phyloP scores from a whole-genome alignment of 1,139 yeast species.

The Lodderomyces theae region DNA sequence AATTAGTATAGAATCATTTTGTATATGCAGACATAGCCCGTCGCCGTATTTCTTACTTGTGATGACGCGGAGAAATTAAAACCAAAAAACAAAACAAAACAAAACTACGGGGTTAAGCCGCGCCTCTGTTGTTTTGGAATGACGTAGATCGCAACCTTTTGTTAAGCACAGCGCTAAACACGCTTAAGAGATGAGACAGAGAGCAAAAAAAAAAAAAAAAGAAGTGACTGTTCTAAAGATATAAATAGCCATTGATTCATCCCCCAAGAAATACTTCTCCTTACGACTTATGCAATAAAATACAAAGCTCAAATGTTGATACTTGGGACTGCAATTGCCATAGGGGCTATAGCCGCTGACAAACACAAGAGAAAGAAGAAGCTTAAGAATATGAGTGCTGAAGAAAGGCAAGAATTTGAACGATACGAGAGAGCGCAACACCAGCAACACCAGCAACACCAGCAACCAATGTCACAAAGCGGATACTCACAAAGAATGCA shows the following conservation, averaged over 20 bases:
- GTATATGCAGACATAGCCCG: no score
- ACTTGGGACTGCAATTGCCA: constrained; percentile 2
- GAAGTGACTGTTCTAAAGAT: no score
- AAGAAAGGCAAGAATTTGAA: constrained; percentile 2
- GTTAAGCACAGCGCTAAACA: background rate
- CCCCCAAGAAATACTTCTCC: background rate
- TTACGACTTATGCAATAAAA: no score
- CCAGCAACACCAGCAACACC: constrained; percentile 2
- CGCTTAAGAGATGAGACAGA: background rate
- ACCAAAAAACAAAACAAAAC: background rate
- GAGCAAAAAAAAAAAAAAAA: no score
- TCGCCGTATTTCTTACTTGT: background rate
- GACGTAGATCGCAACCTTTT: background rate
- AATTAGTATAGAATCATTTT: no score
- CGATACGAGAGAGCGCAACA: constrained; percentile 2
- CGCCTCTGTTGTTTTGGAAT: background rate
- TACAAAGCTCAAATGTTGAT: no score
- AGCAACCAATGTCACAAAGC: background rate
- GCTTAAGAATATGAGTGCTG: background rate
- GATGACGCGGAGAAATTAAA: background rate
- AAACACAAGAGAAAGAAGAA: constrained; percentile 5
- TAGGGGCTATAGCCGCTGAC: constrained; percentile 5
- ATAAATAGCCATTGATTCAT: background rate
- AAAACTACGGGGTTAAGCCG: background rate
- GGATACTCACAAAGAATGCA: constrained; percentile 2